Base-by-base conservation (phyloP, 768 basidiomycete species). In the Cantharellus cinnabarinus region DNA sequence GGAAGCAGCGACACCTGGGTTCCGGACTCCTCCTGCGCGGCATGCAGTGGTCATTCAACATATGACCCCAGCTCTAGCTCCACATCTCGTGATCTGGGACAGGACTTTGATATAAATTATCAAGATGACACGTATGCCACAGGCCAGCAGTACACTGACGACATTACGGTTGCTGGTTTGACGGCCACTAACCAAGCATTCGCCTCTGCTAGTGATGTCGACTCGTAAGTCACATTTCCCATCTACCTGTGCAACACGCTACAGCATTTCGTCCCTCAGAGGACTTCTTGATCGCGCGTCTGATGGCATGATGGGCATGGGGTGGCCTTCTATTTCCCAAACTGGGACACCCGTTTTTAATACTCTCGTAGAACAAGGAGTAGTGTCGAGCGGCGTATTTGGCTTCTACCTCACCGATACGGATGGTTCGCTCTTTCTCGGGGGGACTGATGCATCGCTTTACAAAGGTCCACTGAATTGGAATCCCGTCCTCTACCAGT, bases 241-340 rank as follows among this genome's bases (percentile, higher is more conserved):
- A 38, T 48, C 29, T 10, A 48, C 29, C 29, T 29, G 10, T 10
- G 29, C 44, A 48, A 48, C 29, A 10, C 44, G 20, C 29, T 29
- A 48, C 44, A 10, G 10, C 10, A 29, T 48, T 57, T 38, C 41
- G 15, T 41, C 5, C 37, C 14, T 38, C 7, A 15, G 42, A 41
- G 5, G 5, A 5, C 56, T 57, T 57, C 56, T 59, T 5, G 42
- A 62, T 14, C 61, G 71, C 52, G 63, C 52, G 0, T 60, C 72
- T 0, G 75, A 77, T 44, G 76, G 75, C 4, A 57, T 77, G 3
- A 64, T 75, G 42, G 75, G 75, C 41, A 66, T 70, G 58, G 67
- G 63, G 2, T 67, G 51, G 15, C 65, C 64, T 5, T 55, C 64
- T 3, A 58, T 71, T 59, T 67, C 70, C 39, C 60, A 59, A 2